Base-by-base conservation (phyloP, 1,139 yeast species). In the Yamadazyma blattariae region DNA sequence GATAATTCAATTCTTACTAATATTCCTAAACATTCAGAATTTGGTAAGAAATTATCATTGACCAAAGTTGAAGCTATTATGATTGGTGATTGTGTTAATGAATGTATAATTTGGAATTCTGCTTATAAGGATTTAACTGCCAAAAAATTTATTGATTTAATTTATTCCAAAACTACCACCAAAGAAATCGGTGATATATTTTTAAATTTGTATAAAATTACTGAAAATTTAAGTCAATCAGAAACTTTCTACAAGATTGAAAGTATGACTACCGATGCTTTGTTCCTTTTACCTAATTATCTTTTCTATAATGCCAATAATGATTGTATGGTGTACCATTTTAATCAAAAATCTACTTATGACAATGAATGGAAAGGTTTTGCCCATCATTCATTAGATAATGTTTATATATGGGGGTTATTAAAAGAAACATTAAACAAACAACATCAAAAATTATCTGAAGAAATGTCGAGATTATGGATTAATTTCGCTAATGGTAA, bases 341-440 rank as follows among this genome's bases (percentile, higher is more conserved):
- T 39, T 21, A 33, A 39, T 18, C 40, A 39, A 27, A 30, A 28
- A 13, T 41, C 38, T 14, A 38, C 38, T 24, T 44, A 41, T 32
- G 42, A 44, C 16, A 37, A 44, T 30, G 35, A 31, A 6, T 44
- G 45, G 45, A 33, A 37, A 5, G 48, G 47, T 4, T 37, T 32
- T n/a, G 46, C 49, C 3, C 49, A 45, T 32, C 49, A 45, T 27
- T 45, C 49, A n/a, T 35, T 45, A 13, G 49, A 45, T 27, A 44
- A 44, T 30, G 40, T 40, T 11, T 45, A 44, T 25, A 33, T 44
- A 6, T 45, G 49, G 49, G 41, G 42, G 6, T 35, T 35, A 10
- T 35, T 44, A 16, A 37, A 35, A 5, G 31, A 38, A 18, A 29
- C 42, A 2, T 33, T 45, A 7, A 12, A 23, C 17, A 32, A 33